Conservation (phyloP, 331 rosid genomes). For the Saraca asoca region DNA sequence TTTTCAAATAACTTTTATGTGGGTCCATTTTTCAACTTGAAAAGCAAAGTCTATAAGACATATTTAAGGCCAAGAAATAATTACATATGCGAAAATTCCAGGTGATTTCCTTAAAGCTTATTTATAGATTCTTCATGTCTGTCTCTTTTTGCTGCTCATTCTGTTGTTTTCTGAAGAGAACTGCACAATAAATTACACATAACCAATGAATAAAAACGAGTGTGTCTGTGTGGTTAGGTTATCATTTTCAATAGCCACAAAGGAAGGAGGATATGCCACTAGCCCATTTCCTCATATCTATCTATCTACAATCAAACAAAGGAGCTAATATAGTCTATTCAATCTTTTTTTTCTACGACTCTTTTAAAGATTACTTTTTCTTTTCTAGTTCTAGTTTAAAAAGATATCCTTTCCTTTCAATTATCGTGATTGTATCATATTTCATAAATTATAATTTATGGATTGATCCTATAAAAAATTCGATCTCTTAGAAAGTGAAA, state of each 20-base stretch:
- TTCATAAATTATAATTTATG: slow-evolving; percentile 1
- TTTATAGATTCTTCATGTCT: slow-evolving; percentile 52
- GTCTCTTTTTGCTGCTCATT: slow-evolving; percentile 31
- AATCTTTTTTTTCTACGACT: no score
- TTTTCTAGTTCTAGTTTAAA: no score
- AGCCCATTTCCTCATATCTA: no score
- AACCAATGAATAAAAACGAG: no score
- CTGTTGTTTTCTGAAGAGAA: slow-evolving; percentile 31
- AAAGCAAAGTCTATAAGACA: slow-evolving; percentile 32
- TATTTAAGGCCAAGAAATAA: slow-evolving; percentile 30
- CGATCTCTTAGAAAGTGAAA: no score
- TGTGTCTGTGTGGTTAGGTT: no score
- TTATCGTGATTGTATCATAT: slow-evolving; percentile 38
- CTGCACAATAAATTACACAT: not conserved
- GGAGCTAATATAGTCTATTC: not conserved
- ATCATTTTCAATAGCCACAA: no score
- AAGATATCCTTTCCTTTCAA: slow-evolving; percentile 30
- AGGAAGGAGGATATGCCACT: no score
- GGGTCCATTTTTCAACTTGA: slow-evolving; percentile 46
- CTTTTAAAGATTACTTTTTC: slow-evolving; percentile 38
- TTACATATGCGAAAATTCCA: slow-evolving; percentile 23
- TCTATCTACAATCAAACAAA: no score
- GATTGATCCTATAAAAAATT: slow-evolving; percentile 25
- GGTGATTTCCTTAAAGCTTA: slow-evolving; percentile 36
- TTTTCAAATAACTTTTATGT: slow-evolving; percentile 17